These are phyloP conservation scores for Yamadazyma sp. DNA, from an alignment of 1,139 yeast species.

Conservation along the genomic window DNA sequence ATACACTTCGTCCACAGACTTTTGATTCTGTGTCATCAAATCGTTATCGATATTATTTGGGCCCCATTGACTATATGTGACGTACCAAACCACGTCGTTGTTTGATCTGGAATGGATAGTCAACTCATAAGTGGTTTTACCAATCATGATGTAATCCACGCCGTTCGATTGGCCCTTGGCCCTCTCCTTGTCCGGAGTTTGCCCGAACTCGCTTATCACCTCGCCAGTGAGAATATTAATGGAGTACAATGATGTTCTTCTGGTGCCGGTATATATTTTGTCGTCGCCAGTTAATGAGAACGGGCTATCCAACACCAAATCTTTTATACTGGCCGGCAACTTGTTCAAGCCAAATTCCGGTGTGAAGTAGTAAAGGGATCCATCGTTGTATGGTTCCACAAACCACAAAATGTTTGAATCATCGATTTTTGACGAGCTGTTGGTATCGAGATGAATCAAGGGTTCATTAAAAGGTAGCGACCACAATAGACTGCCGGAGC, in stretches of 20 bases:
- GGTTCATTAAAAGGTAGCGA: slow-evolving; percentile 58
- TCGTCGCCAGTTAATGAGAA: slow-evolving; percentile 79
- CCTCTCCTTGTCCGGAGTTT: slow-evolving; percentile 4
- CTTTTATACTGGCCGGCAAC: slow-evolving; percentile 78
- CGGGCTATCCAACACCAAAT: slow-evolving; percentile 81
- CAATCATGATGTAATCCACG: slow-evolving; percentile 43
- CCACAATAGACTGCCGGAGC: slow-evolving; percentile 80
- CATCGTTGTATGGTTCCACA: slow-evolving; percentile 89
- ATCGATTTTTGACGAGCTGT: slow-evolving; percentile 19
- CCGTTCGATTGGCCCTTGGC: slow-evolving; percentile 1
- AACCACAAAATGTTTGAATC: slow-evolving; percentile 60
- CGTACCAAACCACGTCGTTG: slow-evolving; percentile 75
- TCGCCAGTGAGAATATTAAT: slow-evolving; percentile 77
- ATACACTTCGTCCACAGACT: slow-evolving; percentile 67
- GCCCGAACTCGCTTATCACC: slow-evolving; percentile 70
- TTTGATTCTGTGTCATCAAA: slow-evolving; percentile 50
- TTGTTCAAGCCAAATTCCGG: slow-evolving; percentile 73
- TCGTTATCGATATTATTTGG: slow-evolving; percentile 84
- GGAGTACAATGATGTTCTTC: slow-evolving; percentile 74
- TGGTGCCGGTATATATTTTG: slow-evolving; percentile 83
- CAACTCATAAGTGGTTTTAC: slow-evolving; percentile 50
- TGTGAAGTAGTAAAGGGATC: slow-evolving; percentile 83
- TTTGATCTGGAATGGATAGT: slow-evolving; percentile 53
- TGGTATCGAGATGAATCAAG: slow-evolving; percentile 45
- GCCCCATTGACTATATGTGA: slow-evolving; percentile 88